These are phyloP conservation scores for Usnea hakonensis DNA, from an alignment of 495 filamentous ascomycete species.

Conservation along the genomic window DNA sequence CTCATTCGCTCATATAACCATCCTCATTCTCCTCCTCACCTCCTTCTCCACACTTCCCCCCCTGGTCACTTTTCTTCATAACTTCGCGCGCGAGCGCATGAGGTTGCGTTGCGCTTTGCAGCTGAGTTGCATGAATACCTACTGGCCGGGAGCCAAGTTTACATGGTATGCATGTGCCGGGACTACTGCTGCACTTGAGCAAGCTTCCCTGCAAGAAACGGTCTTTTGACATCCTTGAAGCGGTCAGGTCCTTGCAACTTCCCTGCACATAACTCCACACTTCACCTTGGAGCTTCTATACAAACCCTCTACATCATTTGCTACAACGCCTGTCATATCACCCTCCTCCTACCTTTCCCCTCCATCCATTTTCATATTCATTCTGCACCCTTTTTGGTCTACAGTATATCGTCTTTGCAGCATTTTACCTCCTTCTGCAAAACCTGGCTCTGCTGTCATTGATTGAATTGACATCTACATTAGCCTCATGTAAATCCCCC, in stretches of 20 bases:
- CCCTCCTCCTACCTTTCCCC: too few species aligned
- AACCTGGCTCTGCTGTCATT: neutral
- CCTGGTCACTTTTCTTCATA: neutral
- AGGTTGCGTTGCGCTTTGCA: neutral
- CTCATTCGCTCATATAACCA: neutral
- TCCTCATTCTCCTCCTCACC: neutral
- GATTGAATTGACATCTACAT: neutral
- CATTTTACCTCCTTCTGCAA: neutral
- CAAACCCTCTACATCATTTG: neutral
- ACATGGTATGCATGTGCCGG: constrained; percentile 10
- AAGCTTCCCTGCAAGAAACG: constrained; percentile 16
- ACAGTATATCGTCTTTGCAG: neutral
- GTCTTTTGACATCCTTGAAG: constrained; percentile 9
- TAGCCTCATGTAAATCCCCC: constrained; percentile 1
- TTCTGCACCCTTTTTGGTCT: neutral
- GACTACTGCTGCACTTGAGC: constrained; percentile 12
- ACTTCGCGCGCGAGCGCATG: neutral
- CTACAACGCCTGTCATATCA: neutral
- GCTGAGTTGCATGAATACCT: constrained; percentile 3
- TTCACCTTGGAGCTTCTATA: neutral
- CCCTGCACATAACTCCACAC: constrained; percentile 2
- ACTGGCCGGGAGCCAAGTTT: constrained; percentile 12
- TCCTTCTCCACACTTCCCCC: neutral
- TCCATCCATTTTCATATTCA: neutral
- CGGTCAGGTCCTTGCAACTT: constrained; percentile 1